Base-by-base conservation (phyloP, 345 rosid species). In the Eucalyptus regnans region DNA sequence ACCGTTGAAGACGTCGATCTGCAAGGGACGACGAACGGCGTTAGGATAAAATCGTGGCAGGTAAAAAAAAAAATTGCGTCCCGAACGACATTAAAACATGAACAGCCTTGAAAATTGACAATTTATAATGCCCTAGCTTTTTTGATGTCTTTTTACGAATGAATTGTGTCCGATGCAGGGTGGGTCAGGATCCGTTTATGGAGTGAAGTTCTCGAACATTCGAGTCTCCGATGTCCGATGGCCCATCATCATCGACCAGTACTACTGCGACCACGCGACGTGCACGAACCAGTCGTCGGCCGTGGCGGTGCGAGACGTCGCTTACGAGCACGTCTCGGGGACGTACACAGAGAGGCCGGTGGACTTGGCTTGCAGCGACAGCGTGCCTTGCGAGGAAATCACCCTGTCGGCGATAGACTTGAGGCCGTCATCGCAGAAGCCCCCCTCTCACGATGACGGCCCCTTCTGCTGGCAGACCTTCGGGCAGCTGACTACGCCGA, bases 161-260 rank as follows among this genome's bases (percentile, higher is more conserved):
- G 83, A 4, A 18, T 18, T 18, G 81, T 10, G 46, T 37, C 81
- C 7, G 10, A 71, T 3, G 46, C 83, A 92, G 83, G 94, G 94
- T 33, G 94, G 94, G 17, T 48, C 88, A 1, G 93, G 94, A 3
- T 87, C 90, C 4, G 94, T 93, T 16, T 86, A 90, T 20, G 87
- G 90, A 41, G 88, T 90, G 37, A 86, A 25, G 56, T 93, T 90
- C 87, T 83, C 88, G 3, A 91, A 91, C 91, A 91, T 93, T 49
- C 88, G 48, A 16, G 91, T 93, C 91, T 90, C 91, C 22, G 89
- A 58, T 7, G 93, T 90, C 18, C 89, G 90, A 20, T 91, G 86
- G 86, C 93, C 92, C 1, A 90, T 91, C 44, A 91, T 91, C 46
- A 90, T 93, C 71, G 94, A 93, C 87, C 94, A 93, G 22, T 93